Evolutionary conservation across 116 monocot species (phyloP), one percentile per base, ranked within the genome.

Genomic region (Phalaenopsis hybrid): DNA sequence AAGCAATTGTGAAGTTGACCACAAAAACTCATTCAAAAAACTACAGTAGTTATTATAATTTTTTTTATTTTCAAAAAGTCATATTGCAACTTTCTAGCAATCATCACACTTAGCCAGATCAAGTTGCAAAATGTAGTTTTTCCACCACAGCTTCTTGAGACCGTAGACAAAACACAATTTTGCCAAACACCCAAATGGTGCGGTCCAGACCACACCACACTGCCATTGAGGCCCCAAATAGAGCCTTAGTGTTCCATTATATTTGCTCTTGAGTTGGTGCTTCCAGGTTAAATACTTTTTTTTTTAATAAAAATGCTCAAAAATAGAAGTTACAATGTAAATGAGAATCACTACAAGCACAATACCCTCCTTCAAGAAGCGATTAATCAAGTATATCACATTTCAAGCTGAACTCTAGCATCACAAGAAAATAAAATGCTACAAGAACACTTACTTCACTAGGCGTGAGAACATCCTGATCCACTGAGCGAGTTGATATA

Each of bases 381-480:
- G 10, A 8, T 68, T 68, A 8, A 68, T 28, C 68, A 68, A 8
- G 41, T 41, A 37, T 28, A 67, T 67, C 23, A 67, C 25, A 67
- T 67, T 67, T 9, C 67, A 21, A 25, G 67, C 25, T 9, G 12
- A 67, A 28, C 11, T 25, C 25, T 67, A 67, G 67, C 72, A 72
- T 72, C 72, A 72, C 11, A 72, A 34, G 28, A 67, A 15, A 28
- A 13, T 4, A 37, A 34, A 72, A 72, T 4, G 5, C 15, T 41
- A 43, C 12, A 9, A 57, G 31, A 44, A 46, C 37, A 33, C 78
- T 84, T 82, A 93, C 98, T 92, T 98, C 98, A 63, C 84, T 87
- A 80, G 95, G 95, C 31, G 98, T 91, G 43, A 98, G 98, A 80
- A 84, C 98, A 89, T 92, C 93, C 79, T 98, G 98, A 83, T 98